phyloP scores from a whole-genome alignment of 2,329 filamentous ascomycete genomes.

The Clonostachys solani region DNA sequence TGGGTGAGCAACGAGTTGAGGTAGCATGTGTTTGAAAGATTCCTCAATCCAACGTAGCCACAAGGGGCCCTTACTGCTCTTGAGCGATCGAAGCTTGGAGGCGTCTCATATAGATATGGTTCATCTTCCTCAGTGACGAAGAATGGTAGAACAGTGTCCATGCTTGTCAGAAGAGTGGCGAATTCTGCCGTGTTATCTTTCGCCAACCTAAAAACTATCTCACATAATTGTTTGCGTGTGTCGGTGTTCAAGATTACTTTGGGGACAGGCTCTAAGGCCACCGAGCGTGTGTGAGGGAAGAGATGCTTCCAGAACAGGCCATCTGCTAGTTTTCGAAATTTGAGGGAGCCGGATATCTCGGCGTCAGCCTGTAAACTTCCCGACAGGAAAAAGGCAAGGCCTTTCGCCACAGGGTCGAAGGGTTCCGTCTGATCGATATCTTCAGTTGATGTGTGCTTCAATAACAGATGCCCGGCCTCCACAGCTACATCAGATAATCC shows the following conservation, averaged over 20 bases:
- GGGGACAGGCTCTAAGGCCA: constrained; percentile 21
- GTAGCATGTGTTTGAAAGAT: constrained; percentile 95
- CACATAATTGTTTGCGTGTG: constrained; percentile 56
- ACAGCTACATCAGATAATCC: not conserved
- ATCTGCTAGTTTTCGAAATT: constrained; percentile 20
- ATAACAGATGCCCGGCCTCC: constrained; percentile 18
- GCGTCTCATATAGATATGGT: constrained; percentile 59
- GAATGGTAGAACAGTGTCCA: constrained; percentile 24
- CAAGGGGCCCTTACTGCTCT: constrained; percentile 70
- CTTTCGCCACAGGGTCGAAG: constrained; percentile 19
- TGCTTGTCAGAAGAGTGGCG: constrained; percentile 38
- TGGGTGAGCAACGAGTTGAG: constrained; percentile 93
- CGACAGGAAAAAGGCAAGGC: constrained; percentile 20
- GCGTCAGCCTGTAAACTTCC: constrained; percentile 22
- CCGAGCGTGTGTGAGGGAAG: constrained; percentile 50
- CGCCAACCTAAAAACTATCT: constrained; percentile 53
- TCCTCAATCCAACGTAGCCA: constrained; percentile 85
- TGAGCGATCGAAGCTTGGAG: constrained; percentile 57
- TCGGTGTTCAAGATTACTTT: constrained; percentile 43
- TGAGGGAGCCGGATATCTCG: constrained; percentile 8
- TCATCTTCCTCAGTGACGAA: constrained; percentile 25
- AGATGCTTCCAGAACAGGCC: constrained; percentile 60
- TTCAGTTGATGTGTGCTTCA: constrained; percentile 34
- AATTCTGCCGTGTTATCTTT: constrained; percentile 46
- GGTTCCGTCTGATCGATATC: constrained; percentile 21